Conservation (phyloP, 2,329 filamentous ascomycete genomes). For the Septoria petroselini region DNA sequence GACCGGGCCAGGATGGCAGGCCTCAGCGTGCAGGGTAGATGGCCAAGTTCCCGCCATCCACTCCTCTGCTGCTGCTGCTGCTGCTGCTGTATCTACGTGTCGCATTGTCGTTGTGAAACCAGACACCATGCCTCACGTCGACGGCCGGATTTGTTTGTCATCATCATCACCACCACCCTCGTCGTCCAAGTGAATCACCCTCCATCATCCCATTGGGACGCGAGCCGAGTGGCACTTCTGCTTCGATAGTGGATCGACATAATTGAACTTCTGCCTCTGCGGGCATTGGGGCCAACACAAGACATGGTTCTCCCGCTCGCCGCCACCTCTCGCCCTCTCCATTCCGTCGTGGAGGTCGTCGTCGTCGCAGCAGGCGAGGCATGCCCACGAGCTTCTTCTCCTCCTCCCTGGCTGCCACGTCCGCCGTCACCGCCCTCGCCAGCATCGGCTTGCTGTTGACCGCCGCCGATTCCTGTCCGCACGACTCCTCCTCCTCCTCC, state of each 20-base stretch:
- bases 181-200: too few species aligned
- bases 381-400: constrained; percentile 9
- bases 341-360: neutral
- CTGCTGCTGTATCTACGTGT: too few species aligned
- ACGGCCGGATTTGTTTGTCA: too few species aligned
- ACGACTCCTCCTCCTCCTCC: too few species aligned
- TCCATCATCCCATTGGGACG: too few species aligned
- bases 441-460: constrained; percentile 9
- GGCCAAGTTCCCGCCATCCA: neutral
- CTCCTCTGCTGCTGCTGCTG: neutral
- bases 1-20: too few species aligned
- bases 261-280: too few species aligned
- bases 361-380: neutral
- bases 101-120: constrained; percentile 15
- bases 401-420: constrained; percentile 12
- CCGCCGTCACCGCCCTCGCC: constrained; percentile 10
- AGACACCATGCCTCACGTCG: constrained; percentile 12
- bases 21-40: too few species aligned
- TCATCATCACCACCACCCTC: too few species aligned
- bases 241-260: too few species aligned
- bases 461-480: neutral
- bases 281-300: neutral
- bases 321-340: neutral
- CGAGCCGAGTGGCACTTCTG: too few species aligned
- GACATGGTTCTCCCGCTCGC: constrained; percentile 12